Evolutionary conservation across 768 basidiomycete genomes (phyloP), one percentile per base, ranked within the genome.

Genomic region (Exidia glandulosa): DNA sequence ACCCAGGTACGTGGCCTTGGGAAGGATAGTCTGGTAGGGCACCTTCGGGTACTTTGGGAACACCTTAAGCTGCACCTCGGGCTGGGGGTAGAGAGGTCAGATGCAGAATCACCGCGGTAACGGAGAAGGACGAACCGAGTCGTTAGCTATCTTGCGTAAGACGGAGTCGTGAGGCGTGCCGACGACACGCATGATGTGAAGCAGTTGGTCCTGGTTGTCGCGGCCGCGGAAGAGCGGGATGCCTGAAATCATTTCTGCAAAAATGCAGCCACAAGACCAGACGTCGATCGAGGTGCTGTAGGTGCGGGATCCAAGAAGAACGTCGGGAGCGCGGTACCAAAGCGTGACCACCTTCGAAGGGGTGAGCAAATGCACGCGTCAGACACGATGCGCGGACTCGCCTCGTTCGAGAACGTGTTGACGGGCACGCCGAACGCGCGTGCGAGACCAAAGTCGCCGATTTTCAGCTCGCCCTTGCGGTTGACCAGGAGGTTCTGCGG

Each of bases 171-270:
- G 86, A 2, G 96, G 96, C 0, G 95, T 98, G 14, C 96, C 96
- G 61, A 98, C 84, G 56, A 98, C 90, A 67, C 94, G 82, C 86
- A 98, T 94, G 69, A 99, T 99, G 67, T 95, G 93, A 50, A 93
- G 79, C n/a, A 99, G 77, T 70, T 99, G 96, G 71, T 99, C 96
- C 64, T 94, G 88, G 68, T 97, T 97, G 71, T 98, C 96, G 63
- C 95, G 79, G 25, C 96, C 96, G 64, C 95, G 81, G 80, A 99
- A 99, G 31, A 99, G 81, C 30, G 96, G 96, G 4, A 94, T 88
- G 1, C 96, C 96, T 23, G 90, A 87, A 61, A 99, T 98, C 95
- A 99, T 98, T 74, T 99, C 96, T 23, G 96, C 95, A 70, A 99
- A 96, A 69, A 99, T 99, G 71, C 96, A 98, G 10, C 96, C 96